These are phyloP conservation scores for Haplosporangium sp. DNA, from an alignment of 371 early-diverging fungal species.

Conservation along the genomic window DNA sequence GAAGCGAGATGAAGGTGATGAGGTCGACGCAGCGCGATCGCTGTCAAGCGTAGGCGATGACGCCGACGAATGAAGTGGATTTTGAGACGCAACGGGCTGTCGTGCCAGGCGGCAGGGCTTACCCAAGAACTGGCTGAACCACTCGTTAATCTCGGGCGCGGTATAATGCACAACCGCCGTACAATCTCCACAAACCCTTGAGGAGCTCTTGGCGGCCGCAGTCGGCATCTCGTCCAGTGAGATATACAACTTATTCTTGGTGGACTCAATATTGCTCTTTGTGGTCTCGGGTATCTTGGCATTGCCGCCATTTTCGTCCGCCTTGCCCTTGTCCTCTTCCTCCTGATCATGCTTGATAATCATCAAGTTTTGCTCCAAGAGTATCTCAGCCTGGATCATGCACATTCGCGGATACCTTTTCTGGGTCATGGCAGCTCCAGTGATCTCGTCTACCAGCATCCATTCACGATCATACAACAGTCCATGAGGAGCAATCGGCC, in stretches of 20 bases:
- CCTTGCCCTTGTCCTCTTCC: no score
- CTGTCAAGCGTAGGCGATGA: slow-evolving; percentile 18
- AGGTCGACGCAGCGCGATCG: neutral
- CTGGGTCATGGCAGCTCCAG: slow-evolving; percentile 62
- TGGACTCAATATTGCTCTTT: slow-evolving; percentile 29
- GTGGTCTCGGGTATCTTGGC: no score
- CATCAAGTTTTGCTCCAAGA: slow-evolving; percentile 47
- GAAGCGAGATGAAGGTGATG: slow-evolving; percentile 22
- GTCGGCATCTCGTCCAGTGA: slow-evolving; percentile 47
- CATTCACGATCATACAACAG: slow-evolving; percentile 73
- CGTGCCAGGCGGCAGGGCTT: slow-evolving; percentile 68
- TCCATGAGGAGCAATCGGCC: slow-evolving; percentile 70
- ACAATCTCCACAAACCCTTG: slow-evolving; percentile 56
- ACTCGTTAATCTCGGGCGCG: slow-evolving; percentile 57
- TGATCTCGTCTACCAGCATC: slow-evolving; percentile 68
- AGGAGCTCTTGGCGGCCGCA: slow-evolving; percentile 30
- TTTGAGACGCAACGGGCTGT: slow-evolving; percentile 43
- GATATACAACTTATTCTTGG: slow-evolving; percentile 23
- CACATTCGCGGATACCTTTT: slow-evolving; percentile 67
- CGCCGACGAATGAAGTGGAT: slow-evolving; percentile 3
- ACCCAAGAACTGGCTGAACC: slow-evolving; percentile 68
- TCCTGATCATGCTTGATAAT: slow-evolving; percentile 27
- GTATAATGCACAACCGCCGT: slow-evolving; percentile 56
- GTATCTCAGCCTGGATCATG: slow-evolving; percentile 59
- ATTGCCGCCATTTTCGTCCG: neutral